Percentiles rank a stretch among this genome's conserved stretches.
These are phyloP conservation scores for Starmerella apicola DNA, from an alignment of 805 yeast genomes.

Conservation along the genomic window DNA sequence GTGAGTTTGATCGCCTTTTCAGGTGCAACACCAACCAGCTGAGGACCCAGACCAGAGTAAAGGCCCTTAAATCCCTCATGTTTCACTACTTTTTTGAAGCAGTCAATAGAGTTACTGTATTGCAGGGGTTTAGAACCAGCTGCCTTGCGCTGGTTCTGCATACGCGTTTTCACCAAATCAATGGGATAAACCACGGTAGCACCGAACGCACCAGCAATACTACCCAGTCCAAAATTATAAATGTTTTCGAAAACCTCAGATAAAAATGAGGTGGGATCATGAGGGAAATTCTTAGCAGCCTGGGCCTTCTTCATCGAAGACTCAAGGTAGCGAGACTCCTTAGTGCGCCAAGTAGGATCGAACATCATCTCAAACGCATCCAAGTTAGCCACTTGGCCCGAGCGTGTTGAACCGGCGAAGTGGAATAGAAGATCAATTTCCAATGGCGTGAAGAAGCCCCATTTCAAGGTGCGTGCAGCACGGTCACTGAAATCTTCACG, in stretches of 20 bases:
- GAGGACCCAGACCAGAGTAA: slow-evolving; percentile 88
- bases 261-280: slow-evolving; percentile 33
- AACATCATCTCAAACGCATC: slow-evolving; percentile 31
- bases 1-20: slow-evolving; percentile 95
- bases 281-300: slow-evolving; percentile 32
- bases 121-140: slow-evolving; percentile 33
- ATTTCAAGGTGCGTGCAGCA: slow-evolving; percentile 31
- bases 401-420: slow-evolving; percentile 24
- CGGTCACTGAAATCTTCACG: slow-evolving; percentile 29
- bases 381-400: slow-evolving; percentile 23
- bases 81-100: slow-evolving; percentile 62
- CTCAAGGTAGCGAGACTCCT: slow-evolving; percentile 25
- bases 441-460: slow-evolving; percentile 33
- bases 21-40: slow-evolving; percentile 93
- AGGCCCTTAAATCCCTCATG: slow-evolving; percentile 76
- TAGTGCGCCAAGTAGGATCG: slow-evolving; percentile 35
- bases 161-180: slow-evolving; percentile 88
- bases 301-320: slow-evolving; percentile 26
- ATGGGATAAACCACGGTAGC: slow-evolving; percentile 97
- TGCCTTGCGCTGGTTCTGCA: slow-evolving; percentile 80
- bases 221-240: slow-evolving; percentile 80
- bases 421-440: slow-evolving; percentile 35
- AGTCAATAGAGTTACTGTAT: slow-evolving; percentile 74
- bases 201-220: slow-evolving; percentile 94
- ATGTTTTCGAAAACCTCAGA: slow-evolving; percentile 66